Evolutionary conservation across 139 green algal species (phyloP), one percentile per base, ranked within the genome.

Genomic region (Penium margaritaceum): DNA sequence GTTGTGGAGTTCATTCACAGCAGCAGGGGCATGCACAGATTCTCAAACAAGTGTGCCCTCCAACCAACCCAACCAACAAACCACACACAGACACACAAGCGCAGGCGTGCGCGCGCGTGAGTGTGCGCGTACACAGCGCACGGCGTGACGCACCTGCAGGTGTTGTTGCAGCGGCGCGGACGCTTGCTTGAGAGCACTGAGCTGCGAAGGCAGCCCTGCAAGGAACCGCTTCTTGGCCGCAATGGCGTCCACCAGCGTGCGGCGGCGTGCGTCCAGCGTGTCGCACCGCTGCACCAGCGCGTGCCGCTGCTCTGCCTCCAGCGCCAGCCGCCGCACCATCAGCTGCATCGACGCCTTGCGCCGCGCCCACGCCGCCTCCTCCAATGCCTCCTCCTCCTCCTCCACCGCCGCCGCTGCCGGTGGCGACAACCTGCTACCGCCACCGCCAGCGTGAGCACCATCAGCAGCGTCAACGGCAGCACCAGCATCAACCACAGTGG

Each of bases 171-270:
- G 43, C 54, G 85, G 74, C 19, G 34, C 15, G 7, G 73, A 63
- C 4, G 74, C 74, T 21, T 63, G 72, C 30, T 87, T 85, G 21
- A 88, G 27, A 0, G 58, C 43, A 57, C 80, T 75, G 14, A 88
- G 78, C 64, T 85, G 77, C 34, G 32, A 64, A 30, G 83, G 77
- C 5, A 90, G 83, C 15, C 77, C 69, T 24, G 81, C 83, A 1
- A 88, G 67, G 29, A 81, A 78, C 46, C 72, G 68, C 19, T 81
- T 68, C 32, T 76, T 69, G n/a, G 43, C 47, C 30, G 36, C 43
- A 14, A 88, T 81, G 5, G 61, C 70, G 35, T 84, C 66, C 38
- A 67, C 53, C 44, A 78, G 63, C 27, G 65, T 35, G 1, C 62
- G 41, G 62, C 61, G 65, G 19, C 70, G 44, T 2, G 32, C 51